Evolutionary conservation across 352 stramenopile genomes (phyloP).

Genomic region (Blastocystis sp.): DNA sequence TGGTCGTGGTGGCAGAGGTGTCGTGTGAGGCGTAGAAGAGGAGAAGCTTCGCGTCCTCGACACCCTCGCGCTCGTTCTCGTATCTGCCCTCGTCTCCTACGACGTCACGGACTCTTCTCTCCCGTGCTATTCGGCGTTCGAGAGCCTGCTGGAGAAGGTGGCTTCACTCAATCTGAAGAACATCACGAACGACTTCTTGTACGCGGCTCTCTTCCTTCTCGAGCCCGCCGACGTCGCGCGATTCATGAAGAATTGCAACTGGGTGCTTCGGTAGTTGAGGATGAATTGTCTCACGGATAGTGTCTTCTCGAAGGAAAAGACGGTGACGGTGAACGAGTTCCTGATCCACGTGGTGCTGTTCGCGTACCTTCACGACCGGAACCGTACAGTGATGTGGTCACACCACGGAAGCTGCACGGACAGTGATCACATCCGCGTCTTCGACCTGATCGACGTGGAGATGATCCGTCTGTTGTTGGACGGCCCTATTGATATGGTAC

Average conservation of each 20-base stretch:
- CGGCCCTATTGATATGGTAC: not conserved
- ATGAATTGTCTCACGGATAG: not conserved
- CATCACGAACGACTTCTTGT: conserved; percentile 6
- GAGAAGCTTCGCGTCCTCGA: not conserved
- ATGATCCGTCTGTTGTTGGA: not conserved
- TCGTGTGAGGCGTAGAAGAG: not conserved
- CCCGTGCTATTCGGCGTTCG: not conserved
- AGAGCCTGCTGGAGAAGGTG: not conserved
- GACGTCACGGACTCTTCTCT: not conserved
- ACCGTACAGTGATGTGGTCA: not conserved
- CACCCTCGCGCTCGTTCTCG: not conserved
- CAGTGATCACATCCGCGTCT: not conserved
- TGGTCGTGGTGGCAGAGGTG: not conserved
- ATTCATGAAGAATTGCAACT: not conserved
- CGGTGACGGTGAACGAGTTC: not conserved
- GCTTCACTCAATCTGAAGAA: not conserved
- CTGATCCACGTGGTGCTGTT: conserved; percentile 19
- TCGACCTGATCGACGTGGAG: not conserved
- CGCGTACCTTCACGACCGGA: conserved; percentile 11
- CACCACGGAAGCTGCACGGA: not conserved
- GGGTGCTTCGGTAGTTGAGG: not conserved
- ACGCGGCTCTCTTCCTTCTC: not conserved
- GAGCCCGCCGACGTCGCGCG: not conserved
- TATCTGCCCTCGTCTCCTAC: not conserved
- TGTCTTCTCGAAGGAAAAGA: not conserved